Evolutionary conservation across 768 basidiomycete genomes (phyloP).

Genomic region (Russula foetens): DNA sequence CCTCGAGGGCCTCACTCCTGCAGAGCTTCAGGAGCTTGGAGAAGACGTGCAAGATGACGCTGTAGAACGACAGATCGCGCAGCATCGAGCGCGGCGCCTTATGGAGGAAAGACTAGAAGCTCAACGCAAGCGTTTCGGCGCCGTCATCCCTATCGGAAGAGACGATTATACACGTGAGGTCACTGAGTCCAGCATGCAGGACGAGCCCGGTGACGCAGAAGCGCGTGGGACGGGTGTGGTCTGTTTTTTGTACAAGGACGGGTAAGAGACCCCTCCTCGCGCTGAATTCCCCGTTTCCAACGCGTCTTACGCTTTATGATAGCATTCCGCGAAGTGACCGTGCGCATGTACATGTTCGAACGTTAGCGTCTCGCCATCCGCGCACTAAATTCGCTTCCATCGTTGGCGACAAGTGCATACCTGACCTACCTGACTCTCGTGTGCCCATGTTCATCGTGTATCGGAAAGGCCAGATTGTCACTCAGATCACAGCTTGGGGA

Average conservation of each 20-base stretch:
- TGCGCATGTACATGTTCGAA: constrained; percentile 57
- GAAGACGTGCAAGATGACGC: constrained; percentile 75
- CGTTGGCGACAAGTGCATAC: constrained; percentile 89
- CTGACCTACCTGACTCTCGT: constrained; percentile 87
- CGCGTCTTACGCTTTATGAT: neutral
- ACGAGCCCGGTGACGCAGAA: constrained; percentile 55
- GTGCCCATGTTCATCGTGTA: constrained; percentile 92
- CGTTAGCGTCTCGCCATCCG: constrained; percentile 75
- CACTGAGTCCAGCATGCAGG: constrained; percentile 78
- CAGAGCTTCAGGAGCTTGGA: constrained; percentile 58
- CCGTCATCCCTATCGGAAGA: constrained; percentile 79
- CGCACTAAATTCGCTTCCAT: constrained; percentile 95
- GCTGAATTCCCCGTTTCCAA: neutral
- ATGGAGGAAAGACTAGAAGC: constrained; percentile 51
- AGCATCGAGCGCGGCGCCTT: constrained; percentile 55
- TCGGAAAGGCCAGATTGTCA: constrained; percentile 81
- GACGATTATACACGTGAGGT: constrained; percentile 95
- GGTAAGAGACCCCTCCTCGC: constrained; percentile 43
- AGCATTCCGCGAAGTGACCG: constrained; percentile 80
- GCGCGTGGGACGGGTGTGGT: constrained; percentile 85
- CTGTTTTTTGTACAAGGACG: constrained; percentile 92
- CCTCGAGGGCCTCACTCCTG: constrained; percentile 52
- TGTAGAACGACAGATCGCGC: constrained; percentile 61
- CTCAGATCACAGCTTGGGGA: constrained; percentile 81
- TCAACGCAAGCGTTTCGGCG: constrained; percentile 66